A percentile compares a stretch with the other conserved stretches of the same genome.
These are phyloP conservation scores for Macroventuria anomochaeta DNA, from an alignment of 2,329 filamentous ascomycete species.

Conservation along the genomic window DNA sequence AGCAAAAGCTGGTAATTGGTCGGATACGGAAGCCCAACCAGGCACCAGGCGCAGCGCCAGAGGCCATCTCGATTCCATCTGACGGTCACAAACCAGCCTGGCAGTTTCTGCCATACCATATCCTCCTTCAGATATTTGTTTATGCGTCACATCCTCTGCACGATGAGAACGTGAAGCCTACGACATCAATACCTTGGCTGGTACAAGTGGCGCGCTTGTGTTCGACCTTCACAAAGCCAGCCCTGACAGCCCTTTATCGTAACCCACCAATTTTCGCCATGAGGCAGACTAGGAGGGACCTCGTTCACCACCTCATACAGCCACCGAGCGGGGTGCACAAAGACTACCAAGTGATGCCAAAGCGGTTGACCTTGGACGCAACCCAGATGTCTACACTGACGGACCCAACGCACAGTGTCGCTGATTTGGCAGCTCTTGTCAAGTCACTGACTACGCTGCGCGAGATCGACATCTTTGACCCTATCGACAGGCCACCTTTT, in stretches of 20 bases:
- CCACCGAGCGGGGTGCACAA: conserved; percentile 46
- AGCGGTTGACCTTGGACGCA: conserved; percentile 72
- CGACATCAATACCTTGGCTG: conserved; percentile 65
- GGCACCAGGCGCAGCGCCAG: background rate
- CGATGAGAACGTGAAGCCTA: conserved; percentile 53
- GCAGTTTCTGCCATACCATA: conserved; percentile 66
- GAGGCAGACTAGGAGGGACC: conserved; percentile 52
- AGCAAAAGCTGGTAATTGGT: conserved; percentile 29
- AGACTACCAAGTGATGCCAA: conserved; percentile 75
- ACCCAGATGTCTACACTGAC: conserved; percentile 62
- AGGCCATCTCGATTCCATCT: conserved; percentile 28
- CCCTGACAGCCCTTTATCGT: conserved; percentile 74
- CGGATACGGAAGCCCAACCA: conserved; percentile 37
- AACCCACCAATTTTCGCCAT: conserved; percentile 68
- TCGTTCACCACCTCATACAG: conserved; percentile 63
- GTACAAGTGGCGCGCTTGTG: conserved; percentile 66
- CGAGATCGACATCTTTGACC: conserved; percentile 75
- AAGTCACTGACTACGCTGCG: conserved; percentile 69
- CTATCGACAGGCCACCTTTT: conserved; percentile 71
- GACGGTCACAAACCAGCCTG: conserved; percentile 37
- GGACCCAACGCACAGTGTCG: conserved; percentile 60
- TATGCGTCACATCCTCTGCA: conserved; percentile 68
- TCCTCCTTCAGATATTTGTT: conserved; percentile 73
- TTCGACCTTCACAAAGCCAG: conserved; percentile 72
- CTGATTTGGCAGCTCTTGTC: conserved; percentile 66